phyloP scores from a whole-genome alignment of 768 basidiomycete genomes.

The Suillus spraguei region DNA sequence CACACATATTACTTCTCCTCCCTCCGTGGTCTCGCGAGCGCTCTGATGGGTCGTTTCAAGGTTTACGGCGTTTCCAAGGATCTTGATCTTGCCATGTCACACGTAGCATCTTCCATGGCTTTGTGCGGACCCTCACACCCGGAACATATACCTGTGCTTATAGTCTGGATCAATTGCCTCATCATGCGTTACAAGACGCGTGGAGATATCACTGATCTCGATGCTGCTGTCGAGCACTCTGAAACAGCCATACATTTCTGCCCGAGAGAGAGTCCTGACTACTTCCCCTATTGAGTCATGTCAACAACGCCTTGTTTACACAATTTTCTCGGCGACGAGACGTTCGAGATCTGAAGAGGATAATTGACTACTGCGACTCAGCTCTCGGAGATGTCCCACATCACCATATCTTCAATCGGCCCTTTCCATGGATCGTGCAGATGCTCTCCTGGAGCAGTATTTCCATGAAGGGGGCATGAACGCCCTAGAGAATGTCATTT shows the following conservation, averaged over 20 bases:
- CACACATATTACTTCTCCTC: slow-evolving; percentile 16
- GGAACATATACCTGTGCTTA: slow-evolving; percentile 1
- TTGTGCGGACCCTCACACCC: slow-evolving; percentile 15
- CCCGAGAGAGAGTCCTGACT: neutral
- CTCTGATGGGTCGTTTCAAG: slow-evolving; percentile 15
- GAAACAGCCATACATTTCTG: slow-evolving; percentile 20
- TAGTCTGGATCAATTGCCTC: slow-evolving; percentile 14
- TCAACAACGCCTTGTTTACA: slow-evolving; percentile 4
- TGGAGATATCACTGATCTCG: slow-evolving; percentile 19
- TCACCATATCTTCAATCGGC: neutral
- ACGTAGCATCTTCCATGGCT: slow-evolving; percentile 18
- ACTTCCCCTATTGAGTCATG: neutral
- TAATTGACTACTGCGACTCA: slow-evolving; percentile 26
- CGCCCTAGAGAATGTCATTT: slow-evolving; percentile 16
- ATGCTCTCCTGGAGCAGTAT: slow-evolving; percentile 18
- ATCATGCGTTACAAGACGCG: slow-evolving; percentile 18
- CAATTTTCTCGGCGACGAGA: slow-evolving; percentile 13
- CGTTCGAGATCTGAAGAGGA: slow-evolving; percentile 20
- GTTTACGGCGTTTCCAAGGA: slow-evolving; percentile 15
- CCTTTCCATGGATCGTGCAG: slow-evolving; percentile 19
- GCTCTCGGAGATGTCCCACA: slow-evolving; percentile 12
- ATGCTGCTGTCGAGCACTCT: slow-evolving; percentile 19
- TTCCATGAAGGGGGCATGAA: slow-evolving; percentile 12
- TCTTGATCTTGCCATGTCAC: slow-evolving; percentile 22
- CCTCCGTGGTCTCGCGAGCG: slow-evolving; percentile 17